Evolutionary conservation across 352 stramenopile species (phyloP).

Genomic region (Plasmopara halstedii): DNA sequence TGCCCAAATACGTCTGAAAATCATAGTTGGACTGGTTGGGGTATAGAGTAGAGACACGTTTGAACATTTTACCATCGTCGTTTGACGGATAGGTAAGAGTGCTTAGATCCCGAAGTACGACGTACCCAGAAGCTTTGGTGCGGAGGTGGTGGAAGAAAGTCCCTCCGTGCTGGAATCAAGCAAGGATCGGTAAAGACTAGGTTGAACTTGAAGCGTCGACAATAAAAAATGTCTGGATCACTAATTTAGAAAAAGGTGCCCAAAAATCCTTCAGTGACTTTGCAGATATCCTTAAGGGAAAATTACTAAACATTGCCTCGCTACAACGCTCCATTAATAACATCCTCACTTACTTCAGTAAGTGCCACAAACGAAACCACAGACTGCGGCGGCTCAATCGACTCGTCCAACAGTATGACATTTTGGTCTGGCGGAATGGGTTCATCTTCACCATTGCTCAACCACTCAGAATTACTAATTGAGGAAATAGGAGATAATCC

Average conservation of each 20-base stretch:
- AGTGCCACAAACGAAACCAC: background rate
- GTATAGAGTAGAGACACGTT: background rate
- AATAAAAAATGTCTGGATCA: background rate
- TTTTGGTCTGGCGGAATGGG: background rate
- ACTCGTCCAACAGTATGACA: background rate
- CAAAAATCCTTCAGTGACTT: background rate
- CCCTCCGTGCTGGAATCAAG: background rate
- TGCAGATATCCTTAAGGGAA: background rate
- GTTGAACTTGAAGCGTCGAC: background rate
- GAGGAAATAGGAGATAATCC: background rate
- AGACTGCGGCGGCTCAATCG: background rate
- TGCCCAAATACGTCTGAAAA: constrained; percentile 22
- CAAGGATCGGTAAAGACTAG: background rate
- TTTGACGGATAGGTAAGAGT: background rate
- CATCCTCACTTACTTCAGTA: background rate
- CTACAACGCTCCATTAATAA: background rate
- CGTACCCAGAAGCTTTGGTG: background rate
- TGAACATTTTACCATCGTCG: background rate
- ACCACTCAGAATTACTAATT: background rate
- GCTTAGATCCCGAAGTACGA: background rate
- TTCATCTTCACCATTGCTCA: background rate
- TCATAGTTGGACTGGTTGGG: constrained; percentile 10
- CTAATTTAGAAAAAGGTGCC: background rate
- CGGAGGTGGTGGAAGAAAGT: background rate
- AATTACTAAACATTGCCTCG: background rate